A percentile compares a stretch with the other conserved stretches of the same genome.
These are phyloP conservation scores for Schoenoplectus triqueter DNA, from an alignment of 202 grass and related monocot species.

Conservation along the genomic window DNA sequence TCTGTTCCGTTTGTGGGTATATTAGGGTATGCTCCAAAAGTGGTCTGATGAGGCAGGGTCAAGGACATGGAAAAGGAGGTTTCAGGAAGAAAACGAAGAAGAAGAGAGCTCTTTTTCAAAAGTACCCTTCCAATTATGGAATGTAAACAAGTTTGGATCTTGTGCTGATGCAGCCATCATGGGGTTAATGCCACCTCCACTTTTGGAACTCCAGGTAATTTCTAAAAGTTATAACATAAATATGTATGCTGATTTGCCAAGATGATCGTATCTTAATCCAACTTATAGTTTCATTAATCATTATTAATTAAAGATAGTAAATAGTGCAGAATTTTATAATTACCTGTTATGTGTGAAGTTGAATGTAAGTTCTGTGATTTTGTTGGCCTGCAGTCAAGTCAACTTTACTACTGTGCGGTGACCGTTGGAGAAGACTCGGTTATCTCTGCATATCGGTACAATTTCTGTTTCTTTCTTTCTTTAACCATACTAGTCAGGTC, in stretches of 20 bases:
- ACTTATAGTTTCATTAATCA: not conserved
- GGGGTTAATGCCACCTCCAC: slow-evolving; percentile 87
- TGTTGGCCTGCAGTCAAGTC: slow-evolving; percentile 86
- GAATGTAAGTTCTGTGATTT: slow-evolving; percentile 59
- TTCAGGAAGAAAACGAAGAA: slow-evolving; percentile 52
- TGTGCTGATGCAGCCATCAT: slow-evolving; percentile 84
- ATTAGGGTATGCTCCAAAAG: slow-evolving; percentile 73
- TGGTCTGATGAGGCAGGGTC: slow-evolving; percentile 64
- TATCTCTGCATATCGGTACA: slow-evolving; percentile 91
- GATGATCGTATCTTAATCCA: not conserved
- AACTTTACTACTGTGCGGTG: slow-evolving; percentile 81
- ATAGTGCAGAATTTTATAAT: not conserved
- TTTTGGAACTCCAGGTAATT: slow-evolving; percentile 86
- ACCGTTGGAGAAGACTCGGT: slow-evolving; percentile 88
- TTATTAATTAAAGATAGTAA: not conserved
- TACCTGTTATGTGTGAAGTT: slow-evolving; percentile 4
- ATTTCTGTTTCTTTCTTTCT: not conserved
- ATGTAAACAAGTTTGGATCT: slow-evolving; percentile 79
- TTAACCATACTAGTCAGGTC: not conserved
- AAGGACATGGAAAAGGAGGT: slow-evolving; percentile 62
- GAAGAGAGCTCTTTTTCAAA: slow-evolving; percentile 63
- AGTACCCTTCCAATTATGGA: slow-evolving; percentile 83
- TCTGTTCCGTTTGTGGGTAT: slow-evolving; percentile 27
- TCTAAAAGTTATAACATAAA: not conserved
- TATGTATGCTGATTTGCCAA: not conserved